Conservation (phyloP, 495 filamentous ascomycete genomes). For the Clavariopsis aquatica region DNA sequence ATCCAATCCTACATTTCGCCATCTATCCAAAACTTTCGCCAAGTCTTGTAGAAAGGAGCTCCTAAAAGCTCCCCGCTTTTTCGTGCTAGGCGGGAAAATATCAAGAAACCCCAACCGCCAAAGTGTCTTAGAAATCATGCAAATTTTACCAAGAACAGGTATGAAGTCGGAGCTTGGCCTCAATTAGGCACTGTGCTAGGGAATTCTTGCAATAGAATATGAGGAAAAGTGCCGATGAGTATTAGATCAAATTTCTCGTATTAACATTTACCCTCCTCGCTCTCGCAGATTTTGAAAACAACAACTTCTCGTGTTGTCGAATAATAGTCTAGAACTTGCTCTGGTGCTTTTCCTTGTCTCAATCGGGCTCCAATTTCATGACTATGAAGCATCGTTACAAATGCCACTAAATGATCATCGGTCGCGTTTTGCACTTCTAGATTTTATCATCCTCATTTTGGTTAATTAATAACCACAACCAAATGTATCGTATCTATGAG, state of each 20-base stretch:
- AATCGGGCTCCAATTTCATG: not conserved
- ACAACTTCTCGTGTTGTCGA: not conserved
- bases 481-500: too few species aligned
- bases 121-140: conserved; percentile 41
- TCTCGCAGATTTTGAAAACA: not conserved
- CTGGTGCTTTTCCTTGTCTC: not conserved
- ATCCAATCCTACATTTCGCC: conserved; percentile 37
- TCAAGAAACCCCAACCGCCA: conserved; percentile 41
- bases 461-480: too few species aligned
- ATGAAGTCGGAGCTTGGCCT: conserved; percentile 36
- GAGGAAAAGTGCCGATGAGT: not conserved
- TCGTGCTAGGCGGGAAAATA: conserved; percentile 39
- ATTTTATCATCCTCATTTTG: too few species aligned
- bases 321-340: not conserved
- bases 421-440: not conserved
- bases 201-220: not conserved
- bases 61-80: conserved; percentile 29
- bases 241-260: not conserved
- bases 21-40: conserved; percentile 30
- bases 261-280: not conserved
- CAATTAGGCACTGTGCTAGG: not conserved
- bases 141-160: conserved; percentile 37
- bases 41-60: not conserved
- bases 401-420: not conserved
- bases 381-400: not conserved